phyloP scores from a whole-genome alignment of 441 rosid genomes.

The Geranium incanum region DNA sequence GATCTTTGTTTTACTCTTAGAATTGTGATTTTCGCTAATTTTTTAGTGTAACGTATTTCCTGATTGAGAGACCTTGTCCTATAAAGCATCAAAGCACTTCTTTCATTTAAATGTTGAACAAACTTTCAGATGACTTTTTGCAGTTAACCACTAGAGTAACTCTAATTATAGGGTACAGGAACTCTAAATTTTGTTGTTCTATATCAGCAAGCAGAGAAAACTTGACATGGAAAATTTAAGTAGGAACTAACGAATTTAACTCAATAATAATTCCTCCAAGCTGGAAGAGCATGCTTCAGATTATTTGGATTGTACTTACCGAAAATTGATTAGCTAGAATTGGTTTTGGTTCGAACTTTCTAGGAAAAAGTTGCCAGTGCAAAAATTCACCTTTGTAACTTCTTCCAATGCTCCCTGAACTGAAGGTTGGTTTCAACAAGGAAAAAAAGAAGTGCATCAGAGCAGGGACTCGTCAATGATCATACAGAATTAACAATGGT shows the following conservation, averaged over 20 bases:
- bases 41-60: neutral
- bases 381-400: slow-evolving; percentile 86
- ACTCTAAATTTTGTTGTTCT: too few relatives aligned
- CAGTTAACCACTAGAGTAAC: neutral
- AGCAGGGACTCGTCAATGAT: slow-evolving; percentile 11
- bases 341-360: slow-evolving; percentile 60
- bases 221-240: neutral
- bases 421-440: slow-evolving; percentile 17
- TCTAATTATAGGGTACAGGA: too few relatives aligned
- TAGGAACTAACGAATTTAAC: neutral
- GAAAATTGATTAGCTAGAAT: slow-evolving; percentile 86
- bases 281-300: neutral
- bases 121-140: neutral
- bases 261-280: neutral
- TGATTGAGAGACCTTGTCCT: neutral
- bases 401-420: slow-evolving; percentile 92
- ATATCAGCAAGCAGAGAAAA: neutral
- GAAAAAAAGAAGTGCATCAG: neutral
- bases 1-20: neutral
- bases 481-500: neutral
- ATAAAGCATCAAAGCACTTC: neutral
- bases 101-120: neutral
- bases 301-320: slow-evolving; percentile 41
- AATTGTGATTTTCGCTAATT: neutral
- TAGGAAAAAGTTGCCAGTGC: slow-evolving; percentile 72